Conservation (phyloP, 2,329 filamentous ascomycete species). For the Trichoderma aggressivum region DNA sequence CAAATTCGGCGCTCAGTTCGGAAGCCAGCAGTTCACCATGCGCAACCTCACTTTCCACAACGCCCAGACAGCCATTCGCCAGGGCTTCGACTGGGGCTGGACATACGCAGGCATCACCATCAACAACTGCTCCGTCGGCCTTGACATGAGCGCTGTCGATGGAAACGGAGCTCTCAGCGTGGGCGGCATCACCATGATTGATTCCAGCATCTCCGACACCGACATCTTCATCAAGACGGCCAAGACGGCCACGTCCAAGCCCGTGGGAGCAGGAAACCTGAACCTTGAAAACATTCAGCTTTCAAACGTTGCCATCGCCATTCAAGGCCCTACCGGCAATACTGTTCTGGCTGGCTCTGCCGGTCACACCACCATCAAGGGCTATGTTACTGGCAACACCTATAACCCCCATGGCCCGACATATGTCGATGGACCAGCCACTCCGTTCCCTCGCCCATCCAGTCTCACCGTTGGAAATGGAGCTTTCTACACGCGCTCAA, state of each 20-base stretch:
- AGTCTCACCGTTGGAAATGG: neutral
- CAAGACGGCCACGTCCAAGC: neutral
- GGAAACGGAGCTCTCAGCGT: neutral
- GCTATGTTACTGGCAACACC: neutral
- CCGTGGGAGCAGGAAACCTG: neutral
- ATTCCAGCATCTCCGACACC: constrained; percentile 67
- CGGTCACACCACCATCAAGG: neutral
- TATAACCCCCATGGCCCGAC: neutral
- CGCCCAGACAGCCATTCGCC: constrained; percentile 63
- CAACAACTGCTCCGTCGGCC: constrained; percentile 60
- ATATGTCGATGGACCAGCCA: neutral
- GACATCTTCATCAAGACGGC: constrained; percentile 62
- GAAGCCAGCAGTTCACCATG: constrained; percentile 70
- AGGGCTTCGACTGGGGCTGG: constrained; percentile 77
- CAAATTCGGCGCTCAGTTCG: constrained; percentile 52
- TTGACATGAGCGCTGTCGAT: constrained; percentile 56
- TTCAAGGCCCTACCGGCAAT: neutral
- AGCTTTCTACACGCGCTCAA: neutral
- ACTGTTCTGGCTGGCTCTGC: neutral
- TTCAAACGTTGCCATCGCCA: neutral
- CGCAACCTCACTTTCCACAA: constrained; percentile 64
- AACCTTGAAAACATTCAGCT: neutral
- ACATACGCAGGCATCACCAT: constrained; percentile 65
- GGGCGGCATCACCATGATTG: constrained; percentile 64
- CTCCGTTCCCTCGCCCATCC: neutral